Evolutionary conservation across 192 early-diverging fungal genomes (phyloP).

Genomic region (Backusella circina): DNA sequence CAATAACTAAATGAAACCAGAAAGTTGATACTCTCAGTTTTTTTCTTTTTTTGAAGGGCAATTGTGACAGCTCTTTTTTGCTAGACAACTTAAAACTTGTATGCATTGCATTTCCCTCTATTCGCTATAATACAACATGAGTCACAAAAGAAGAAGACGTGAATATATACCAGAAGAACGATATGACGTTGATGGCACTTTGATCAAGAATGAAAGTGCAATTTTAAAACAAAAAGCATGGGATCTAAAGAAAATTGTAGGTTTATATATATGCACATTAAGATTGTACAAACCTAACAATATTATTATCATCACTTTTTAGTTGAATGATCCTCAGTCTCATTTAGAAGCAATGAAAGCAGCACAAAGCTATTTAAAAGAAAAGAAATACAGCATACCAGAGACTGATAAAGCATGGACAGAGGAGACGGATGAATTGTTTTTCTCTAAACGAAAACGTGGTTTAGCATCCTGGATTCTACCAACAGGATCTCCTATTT

Average conservation of each 20-base stretch:
- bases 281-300: not conserved
- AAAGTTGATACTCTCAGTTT: not conserved
- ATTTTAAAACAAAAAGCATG: constrained; percentile 10
- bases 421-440: constrained; percentile 30
- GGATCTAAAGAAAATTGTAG: constrained; percentile 34
- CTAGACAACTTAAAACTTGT: not conserved
- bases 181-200: constrained; percentile 16
- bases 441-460: constrained; percentile 29
- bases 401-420: constrained; percentile 15
- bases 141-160: not conserved
- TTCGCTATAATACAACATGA: not conserved
- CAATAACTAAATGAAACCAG: too few relatives aligned
- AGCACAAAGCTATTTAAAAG: constrained; percentile 28
- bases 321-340: constrained; percentile 20
- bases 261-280: not conserved
- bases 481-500: constrained; percentile 23
- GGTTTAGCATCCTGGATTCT: constrained; percentile 29
- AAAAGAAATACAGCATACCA: not conserved
- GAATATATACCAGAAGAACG: constrained; percentile 15
- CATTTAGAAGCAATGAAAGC: constrained; percentile 15
- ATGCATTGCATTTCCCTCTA: not conserved
- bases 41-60: not conserved
- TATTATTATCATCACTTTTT: not conserved
- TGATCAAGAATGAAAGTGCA: constrained; percentile 8
- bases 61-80: not conserved